Evolutionary conservation across 108 stramenopile genomes (phyloP), one percentile per base, ranked within the genome.

Genomic region (Fistulifera solaris): DNA sequence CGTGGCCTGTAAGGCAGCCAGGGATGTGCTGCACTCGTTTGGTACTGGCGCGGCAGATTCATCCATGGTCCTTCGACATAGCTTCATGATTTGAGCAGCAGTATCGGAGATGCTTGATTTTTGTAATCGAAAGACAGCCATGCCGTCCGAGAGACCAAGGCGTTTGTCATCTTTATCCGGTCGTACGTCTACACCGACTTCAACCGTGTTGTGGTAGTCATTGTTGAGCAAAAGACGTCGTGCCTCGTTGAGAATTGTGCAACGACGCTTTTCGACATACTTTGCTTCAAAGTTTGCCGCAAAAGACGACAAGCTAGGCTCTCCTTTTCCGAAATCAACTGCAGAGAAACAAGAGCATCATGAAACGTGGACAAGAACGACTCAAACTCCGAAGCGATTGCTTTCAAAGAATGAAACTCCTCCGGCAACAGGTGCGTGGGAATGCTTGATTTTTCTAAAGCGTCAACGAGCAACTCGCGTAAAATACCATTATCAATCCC

Each of bases 121-220:
- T 26, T 77, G 81, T 19, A 92, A 55, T 21, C 54, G 41, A 59
- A 92, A 92, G 0, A 78, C 69, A 15, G 63, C 42, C 60, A 82
- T 53, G 2, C 66, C 78, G 47, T 77, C 71, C 22, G 75, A 67
- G 0, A 26, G 31, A 0, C 39, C n/a, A 22, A 60, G 22, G 14
- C 23, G 40, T 40, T 48, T 16, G 46, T 76, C 62, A 41, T 62
- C 65, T 65, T 68, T 56, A 44, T 64, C 26, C 54, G 52, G 15
- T 25, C 52, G 25, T 21, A 55, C 46, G 14, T 67, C 66, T 17
- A 70, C 68, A 10, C 89, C 89, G 14, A 81, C 86, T 21, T 43
- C 28, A 6, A 67, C 54, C 8, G 83, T 83, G 63, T 87, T 87
- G 71, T 92, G 89, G 46, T 87, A 92, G 67, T 92, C 89, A 25